These are phyloP conservation scores for Syzygium syzygioides DNA, from an alignment of 441 rosid genomes.

Conservation along the genomic window DNA sequence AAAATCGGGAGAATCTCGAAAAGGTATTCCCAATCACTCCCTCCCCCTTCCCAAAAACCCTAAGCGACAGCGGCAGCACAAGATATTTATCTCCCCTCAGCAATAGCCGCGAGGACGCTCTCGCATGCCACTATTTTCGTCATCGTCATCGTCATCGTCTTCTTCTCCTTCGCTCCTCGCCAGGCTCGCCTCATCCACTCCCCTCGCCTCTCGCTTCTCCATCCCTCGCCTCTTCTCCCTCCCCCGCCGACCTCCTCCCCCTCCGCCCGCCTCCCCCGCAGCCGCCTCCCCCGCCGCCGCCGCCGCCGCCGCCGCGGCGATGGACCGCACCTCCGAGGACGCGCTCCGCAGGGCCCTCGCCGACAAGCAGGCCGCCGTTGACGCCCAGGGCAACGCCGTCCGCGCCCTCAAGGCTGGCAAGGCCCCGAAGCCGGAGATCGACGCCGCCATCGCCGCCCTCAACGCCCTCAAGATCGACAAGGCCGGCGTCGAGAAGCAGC, in stretches of 20 bases:
- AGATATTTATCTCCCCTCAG: background rate
- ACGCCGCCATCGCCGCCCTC: conserved; percentile 62
- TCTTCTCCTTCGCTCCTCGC: background rate
- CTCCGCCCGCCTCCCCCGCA: background rate
- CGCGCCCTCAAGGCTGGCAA: conserved; percentile 65
- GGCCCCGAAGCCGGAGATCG: conserved; percentile 53
- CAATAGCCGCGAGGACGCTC: background rate
- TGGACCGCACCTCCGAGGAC: conserved; percentile 52
- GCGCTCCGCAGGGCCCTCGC: conserved; percentile 58
- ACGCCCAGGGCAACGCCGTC: conserved; percentile 63
- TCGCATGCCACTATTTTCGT: background rate
- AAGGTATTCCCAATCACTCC: background rate
- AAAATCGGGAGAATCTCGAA: background rate
- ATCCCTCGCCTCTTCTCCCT: conserved; percentile 3
- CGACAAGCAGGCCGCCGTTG: conserved; percentile 58
- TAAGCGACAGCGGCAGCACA: background rate
- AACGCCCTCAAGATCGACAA: conserved; percentile 63
- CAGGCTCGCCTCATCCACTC: conserved; percentile 26
- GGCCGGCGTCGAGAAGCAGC: conserved; percentile 65
- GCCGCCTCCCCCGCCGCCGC: background rate
- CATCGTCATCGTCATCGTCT: rapidly evolving
- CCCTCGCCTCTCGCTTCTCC: conserved; percentile 15
- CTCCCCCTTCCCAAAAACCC: background rate
- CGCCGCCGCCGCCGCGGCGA: background rate
- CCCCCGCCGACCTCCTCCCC: background rate